Evolutionary conservation across 1,139 yeast species (phyloP), one percentile per base, ranked within the genome.

Genomic region (Geotrichum australiense): DNA sequence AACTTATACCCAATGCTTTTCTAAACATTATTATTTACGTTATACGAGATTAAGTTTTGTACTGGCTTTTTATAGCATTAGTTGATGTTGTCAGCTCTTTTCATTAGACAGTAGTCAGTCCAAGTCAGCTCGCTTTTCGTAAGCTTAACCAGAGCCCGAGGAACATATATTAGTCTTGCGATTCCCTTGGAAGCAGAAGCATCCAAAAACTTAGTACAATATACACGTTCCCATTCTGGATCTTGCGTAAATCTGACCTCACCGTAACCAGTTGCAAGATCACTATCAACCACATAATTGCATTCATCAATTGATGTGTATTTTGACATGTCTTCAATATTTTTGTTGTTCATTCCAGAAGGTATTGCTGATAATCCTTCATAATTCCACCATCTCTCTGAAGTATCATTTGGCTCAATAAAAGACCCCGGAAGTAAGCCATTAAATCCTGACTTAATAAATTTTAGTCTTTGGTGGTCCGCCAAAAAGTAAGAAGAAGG

Each of bases 401-500:
- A 40, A 24, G 29, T 19, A 11, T 41, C 3, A 5, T 46, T 37
- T 3, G 25, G 18, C 51, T 82, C 93, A 8, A 59, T 54, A 56
- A 89, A 91, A 56, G 84, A 93, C 1, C 94, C 94, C 0, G 97
- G 98, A 35, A 89, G 66, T 45, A 89, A 65, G 0, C 97, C 97
- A 56, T 79, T 76, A 61, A 89, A 89, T 1, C 93, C 94, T 45
- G 87, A 79, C 45, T 69, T 67, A 6, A 84, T 76, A 59, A 85
- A 89, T 51, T 68, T 67, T 21, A 86, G 63, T 48, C 96, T 66
- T 46, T 68, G 67, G 46, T 73, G 64, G 26, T 72, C 69, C 2
- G 83, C 80, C 19, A 89, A 64, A 56, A 87, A 84, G 58, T 87
- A 82, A 0, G 96, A 87, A 1, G 83, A 78, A 10, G 97, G 96